These are phyloP conservation scores for Ceratobasidium sp. DNA, from an alignment of 1,284 basidiomycete genomes.

Conservation along the genomic window DNA sequence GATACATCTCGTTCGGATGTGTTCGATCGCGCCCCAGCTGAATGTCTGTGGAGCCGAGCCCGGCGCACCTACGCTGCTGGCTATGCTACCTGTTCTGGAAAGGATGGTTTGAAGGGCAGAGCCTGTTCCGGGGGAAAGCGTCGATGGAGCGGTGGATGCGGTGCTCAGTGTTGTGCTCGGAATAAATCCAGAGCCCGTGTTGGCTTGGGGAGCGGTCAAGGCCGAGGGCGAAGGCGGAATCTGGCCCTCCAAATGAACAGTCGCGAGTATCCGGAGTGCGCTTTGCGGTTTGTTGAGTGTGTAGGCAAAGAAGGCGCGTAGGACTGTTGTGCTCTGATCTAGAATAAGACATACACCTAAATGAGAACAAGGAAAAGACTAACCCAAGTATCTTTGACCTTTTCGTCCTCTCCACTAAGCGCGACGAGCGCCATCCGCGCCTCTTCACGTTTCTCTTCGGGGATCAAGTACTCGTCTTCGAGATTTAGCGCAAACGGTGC, in stretches of 20 bases:
- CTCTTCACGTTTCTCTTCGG: slow-evolving; percentile 43
- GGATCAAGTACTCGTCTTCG: background rate
- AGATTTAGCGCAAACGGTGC: slow-evolving; percentile 49
- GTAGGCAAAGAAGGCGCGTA: slow-evolving; percentile 39
- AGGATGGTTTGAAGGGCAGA: slow-evolving; percentile 59
- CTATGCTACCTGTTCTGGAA: slow-evolving; percentile 43
- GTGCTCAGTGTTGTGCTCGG: slow-evolving; percentile 44
- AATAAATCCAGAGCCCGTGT: slow-evolving; percentile 6
- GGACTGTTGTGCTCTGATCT: slow-evolving; percentile 20
- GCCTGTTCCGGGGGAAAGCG: slow-evolving; percentile 54
- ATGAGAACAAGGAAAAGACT: background rate
- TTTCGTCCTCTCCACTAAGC: slow-evolving; percentile 36
- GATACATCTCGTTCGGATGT: slow-evolving; percentile 51
- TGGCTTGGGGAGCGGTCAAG: slow-evolving; percentile 5
- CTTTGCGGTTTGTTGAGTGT: slow-evolving; percentile 36
- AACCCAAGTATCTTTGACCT: slow-evolving; percentile 37
- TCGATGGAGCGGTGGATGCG: slow-evolving; percentile 52
- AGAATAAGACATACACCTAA: background rate
- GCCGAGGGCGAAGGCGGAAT: slow-evolving; percentile 17
- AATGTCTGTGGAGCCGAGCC: slow-evolving; percentile 45
- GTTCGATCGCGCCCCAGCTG: slow-evolving; percentile 48
- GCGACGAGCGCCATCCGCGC: slow-evolving; percentile 46
- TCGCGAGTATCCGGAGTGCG: slow-evolving; percentile 34
- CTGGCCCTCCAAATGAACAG: slow-evolving; percentile 26
- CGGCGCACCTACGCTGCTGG: slow-evolving; percentile 45